A percentile compares a stretch with the other conserved stretches of the same genome.
These are phyloP conservation scores for Tuber umbilicatum DNA, from an alignment of 495 filamentous ascomycete species.

Conservation along the genomic window DNA sequence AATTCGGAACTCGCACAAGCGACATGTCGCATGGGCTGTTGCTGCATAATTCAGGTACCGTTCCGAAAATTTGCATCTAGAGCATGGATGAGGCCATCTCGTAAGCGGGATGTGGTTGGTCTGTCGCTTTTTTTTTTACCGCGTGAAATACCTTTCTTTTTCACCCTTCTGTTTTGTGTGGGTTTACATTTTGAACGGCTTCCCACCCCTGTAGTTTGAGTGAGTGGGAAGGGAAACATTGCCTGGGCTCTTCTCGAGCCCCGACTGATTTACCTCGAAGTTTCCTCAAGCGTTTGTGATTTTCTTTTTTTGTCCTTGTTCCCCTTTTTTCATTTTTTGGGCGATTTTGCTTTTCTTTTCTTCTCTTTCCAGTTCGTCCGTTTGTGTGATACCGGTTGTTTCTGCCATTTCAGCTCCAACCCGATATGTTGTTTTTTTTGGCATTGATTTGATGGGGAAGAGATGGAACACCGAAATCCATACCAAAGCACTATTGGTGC, in stretches of 20 bases:
- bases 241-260: constrained; percentile 29
- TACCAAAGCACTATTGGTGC: constrained; percentile 10
- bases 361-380: constrained; percentile 5
- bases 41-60: constrained; percentile 1
- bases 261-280: constrained; percentile 18
- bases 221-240: constrained; percentile 23
- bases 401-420: constrained; percentile 23
- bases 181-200: neutral
- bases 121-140: neutral
- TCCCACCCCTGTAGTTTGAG: constrained; percentile 27
- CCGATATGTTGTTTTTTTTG: constrained; percentile 9
- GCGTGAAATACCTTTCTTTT: neutral
- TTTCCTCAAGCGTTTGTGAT: constrained; percentile 16
- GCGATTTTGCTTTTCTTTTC: constrained; percentile 7
- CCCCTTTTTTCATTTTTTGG: constrained; percentile 6
- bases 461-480: neutral
- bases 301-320: constrained; percentile 9
- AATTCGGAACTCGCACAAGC: neutral
- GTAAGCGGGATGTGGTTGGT: neutral
- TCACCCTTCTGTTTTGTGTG: neutral
- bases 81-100: neutral
- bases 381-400: constrained; percentile 21
- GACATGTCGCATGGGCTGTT: neutral
- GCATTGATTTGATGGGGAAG: neutral
- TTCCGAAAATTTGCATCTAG: neutral